Evolutionary conservation across 2,329 filamentous ascomycete species (phyloP).

Genomic region (Knufia petricola): DNA sequence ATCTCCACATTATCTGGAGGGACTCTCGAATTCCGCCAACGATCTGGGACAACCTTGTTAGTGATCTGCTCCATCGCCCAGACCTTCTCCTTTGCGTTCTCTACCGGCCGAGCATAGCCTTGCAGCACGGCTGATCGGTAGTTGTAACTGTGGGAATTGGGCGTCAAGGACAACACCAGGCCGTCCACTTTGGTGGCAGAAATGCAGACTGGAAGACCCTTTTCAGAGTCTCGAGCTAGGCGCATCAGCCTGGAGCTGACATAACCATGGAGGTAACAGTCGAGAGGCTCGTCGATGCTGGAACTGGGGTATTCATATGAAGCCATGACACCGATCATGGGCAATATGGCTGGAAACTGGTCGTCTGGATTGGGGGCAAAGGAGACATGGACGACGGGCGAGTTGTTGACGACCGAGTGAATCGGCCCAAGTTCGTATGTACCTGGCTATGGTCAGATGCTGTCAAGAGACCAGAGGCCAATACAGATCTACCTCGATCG

Average conservation of each 20-base stretch:
- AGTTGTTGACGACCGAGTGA: slow-evolving; percentile 63
- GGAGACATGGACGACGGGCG: slow-evolving; percentile 69
- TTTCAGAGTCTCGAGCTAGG: slow-evolving; percentile 39
- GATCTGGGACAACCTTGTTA: slow-evolving; percentile 57
- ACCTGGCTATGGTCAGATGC: slow-evolving; percentile 36
- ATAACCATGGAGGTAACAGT: slow-evolving; percentile 78
- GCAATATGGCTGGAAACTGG: slow-evolving; percentile 66
- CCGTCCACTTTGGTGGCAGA: slow-evolving; percentile 69
- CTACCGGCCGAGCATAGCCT: slow-evolving; percentile 60
- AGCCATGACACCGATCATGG: slow-evolving; percentile 79
- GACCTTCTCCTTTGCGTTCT: slow-evolving; percentile 58
- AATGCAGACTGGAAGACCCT: slow-evolving; percentile 61
- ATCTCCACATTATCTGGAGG: slow-evolving; percentile 67
- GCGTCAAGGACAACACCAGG: slow-evolving; percentile 67
- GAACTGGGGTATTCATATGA: slow-evolving; percentile 57
- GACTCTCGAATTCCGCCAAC: slow-evolving; percentile 60
- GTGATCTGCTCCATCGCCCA: slow-evolving; percentile 74
- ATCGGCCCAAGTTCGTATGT: slow-evolving; percentile 64
- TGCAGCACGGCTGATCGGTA: slow-evolving; percentile 74
- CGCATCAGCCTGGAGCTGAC: slow-evolving; percentile 70
- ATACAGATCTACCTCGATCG: slow-evolving; percentile 44
- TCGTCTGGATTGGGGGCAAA: slow-evolving; percentile 54
- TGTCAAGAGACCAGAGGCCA: neutral
- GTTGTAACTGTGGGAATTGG: slow-evolving; percentile 75
- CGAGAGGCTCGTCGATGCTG: slow-evolving; percentile 53